Conservation (phyloP, 805 yeast genomes). For the Monosporozyma yasuniensis region DNA sequence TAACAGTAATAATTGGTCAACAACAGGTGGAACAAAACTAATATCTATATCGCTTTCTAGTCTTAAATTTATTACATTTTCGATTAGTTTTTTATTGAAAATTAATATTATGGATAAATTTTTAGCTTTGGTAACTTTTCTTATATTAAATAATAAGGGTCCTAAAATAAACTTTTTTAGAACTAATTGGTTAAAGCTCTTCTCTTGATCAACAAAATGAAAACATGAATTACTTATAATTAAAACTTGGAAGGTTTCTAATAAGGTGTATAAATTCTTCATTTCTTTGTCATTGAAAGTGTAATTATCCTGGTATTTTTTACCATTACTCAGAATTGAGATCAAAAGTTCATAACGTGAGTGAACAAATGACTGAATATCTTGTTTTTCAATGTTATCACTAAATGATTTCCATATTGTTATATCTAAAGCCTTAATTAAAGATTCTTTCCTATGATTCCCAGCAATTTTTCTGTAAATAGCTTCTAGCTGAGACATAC, state of each 20-base stretch:
- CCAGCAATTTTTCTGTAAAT: background rate
- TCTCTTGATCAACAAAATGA: background rate
- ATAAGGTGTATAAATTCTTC: conserved; percentile 5
- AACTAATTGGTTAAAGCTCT: background rate
- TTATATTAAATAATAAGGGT: background rate
- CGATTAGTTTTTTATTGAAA: background rate
- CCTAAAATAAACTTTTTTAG: background rate
- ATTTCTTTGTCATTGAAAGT: background rate
- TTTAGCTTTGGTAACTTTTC: background rate
- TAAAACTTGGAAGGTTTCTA: conserved; percentile 14
- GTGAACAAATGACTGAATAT: background rate
- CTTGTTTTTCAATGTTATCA: background rate
- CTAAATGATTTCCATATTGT: background rate
- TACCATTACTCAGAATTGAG: background rate
- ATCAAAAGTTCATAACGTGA: background rate
- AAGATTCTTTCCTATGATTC: background rate
- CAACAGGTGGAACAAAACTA: background rate
- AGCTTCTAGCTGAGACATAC: background rate
- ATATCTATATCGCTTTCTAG: background rate
- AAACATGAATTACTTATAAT: conserved; percentile 13
- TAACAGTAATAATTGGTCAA: background rate
- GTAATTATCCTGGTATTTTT: background rate
- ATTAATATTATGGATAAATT: background rate
- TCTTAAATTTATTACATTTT: background rate
- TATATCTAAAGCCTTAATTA: background rate